Conservation (phyloP, 495 filamentous ascomycete species). For the Penicillium soppii region DNA sequence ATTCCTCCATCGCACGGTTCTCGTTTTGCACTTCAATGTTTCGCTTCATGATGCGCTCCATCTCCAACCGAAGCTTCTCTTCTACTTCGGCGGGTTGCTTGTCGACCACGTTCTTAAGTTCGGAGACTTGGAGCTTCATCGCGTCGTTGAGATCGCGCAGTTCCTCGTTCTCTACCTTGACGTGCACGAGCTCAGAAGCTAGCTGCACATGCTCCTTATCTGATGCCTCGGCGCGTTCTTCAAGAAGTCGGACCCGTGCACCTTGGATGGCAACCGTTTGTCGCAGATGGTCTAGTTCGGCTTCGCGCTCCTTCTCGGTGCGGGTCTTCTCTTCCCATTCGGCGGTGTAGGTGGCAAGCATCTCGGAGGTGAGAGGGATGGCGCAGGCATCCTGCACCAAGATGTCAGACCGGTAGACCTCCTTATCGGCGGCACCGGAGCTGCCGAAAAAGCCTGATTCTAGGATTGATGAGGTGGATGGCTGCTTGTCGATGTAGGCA, state of each 20-base stretch:
- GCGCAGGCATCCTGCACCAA: conserved; percentile 91
- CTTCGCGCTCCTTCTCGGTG: conserved; percentile 74
- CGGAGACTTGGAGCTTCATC: conserved; percentile 74
- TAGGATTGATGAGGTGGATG: conserved; percentile 80
- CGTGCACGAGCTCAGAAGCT: conserved; percentile 83
- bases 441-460: conserved; percentile 98
- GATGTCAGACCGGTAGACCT: conserved; percentile 90
- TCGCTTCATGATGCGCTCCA: conserved; percentile 87
- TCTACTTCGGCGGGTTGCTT: conserved; percentile 90
- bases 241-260: conserved; percentile 72
- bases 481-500: conserved; percentile 91
- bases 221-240: conserved; percentile 83
- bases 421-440: conserved; percentile 85
- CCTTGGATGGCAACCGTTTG: conserved; percentile 62
- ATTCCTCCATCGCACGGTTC: conserved; percentile 84
- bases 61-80: conserved; percentile 74
- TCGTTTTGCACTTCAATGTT: conserved; percentile 95
- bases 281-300: conserved; percentile 74
- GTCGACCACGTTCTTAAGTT: conserved; percentile 81
- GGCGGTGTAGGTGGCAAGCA: conserved; percentile 71
- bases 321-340: conserved; percentile 93
- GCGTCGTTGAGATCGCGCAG: conserved; percentile 85
- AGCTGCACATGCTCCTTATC: conserved; percentile 92
- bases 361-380: conserved; percentile 78
- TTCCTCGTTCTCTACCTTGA: conserved; percentile 91